Evolutionary conservation across 2,329 filamentous ascomycete genomes (phyloP).

Genomic region (Byssothecium circinans): DNA sequence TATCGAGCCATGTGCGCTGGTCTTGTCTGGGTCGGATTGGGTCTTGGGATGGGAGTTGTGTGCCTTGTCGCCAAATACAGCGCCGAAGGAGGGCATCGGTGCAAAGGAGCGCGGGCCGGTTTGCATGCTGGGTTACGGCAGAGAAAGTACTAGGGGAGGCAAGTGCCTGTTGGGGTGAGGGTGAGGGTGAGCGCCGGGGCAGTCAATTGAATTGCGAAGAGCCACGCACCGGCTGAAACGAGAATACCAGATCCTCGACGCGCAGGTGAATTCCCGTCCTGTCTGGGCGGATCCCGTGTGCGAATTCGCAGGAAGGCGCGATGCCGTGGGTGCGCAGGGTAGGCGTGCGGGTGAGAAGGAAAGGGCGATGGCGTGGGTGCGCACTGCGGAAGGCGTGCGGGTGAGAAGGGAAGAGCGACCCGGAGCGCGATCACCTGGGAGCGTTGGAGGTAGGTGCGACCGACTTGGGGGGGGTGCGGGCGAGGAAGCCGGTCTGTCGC

Average conservation of each 20-base stretch:
- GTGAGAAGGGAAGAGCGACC: constrained; percentile 1
- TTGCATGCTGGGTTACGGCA: constrained; percentile 39
- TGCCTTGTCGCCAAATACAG: constrained; percentile 68
- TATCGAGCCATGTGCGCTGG: constrained; percentile 34
- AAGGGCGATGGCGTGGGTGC: no score
- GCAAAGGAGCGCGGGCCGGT: constrained; percentile 39
- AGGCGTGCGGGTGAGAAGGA: constrained; percentile 3
- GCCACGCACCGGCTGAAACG: constrained; percentile 43
- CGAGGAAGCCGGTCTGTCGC: constrained; percentile 28
- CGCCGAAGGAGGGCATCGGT: constrained; percentile 73
- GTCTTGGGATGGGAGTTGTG: constrained; percentile 50
- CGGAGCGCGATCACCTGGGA: constrained; percentile 10
- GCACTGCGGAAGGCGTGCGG: constrained; percentile 2
- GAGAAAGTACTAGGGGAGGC: constrained; percentile 8
- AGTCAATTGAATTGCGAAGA: no score
- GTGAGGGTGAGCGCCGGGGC: constrained; percentile 43
- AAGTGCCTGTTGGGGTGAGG: constrained; percentile 41
- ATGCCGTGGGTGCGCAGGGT: constrained; percentile 6
- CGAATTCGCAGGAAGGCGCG: constrained; percentile 1
- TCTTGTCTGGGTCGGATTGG: constrained; percentile 39
- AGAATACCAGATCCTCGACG: constrained; percentile 47
- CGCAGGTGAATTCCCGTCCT: no score
- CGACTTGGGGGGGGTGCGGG: constrained; percentile 22
- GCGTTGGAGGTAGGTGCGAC: constrained; percentile 15
- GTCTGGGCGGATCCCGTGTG: constrained; percentile 4